Evolutionary conservation across 768 basidiomycete genomes (phyloP).

Genomic region (Cystofilobasidium macerans): DNA sequence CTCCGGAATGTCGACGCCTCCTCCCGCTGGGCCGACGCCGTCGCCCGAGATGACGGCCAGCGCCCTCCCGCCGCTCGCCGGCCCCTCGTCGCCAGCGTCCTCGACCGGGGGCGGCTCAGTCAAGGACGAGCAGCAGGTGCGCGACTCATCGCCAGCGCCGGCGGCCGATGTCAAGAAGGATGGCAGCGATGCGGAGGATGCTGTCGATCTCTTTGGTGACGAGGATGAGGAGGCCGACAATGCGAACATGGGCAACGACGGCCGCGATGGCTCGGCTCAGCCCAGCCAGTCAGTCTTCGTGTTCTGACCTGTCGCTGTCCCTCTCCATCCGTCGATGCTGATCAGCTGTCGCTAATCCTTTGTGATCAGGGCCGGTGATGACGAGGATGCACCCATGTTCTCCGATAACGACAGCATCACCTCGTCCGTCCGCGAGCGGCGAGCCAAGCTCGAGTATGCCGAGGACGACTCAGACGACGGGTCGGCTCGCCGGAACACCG

Average conservation of each 20-base stretch:
- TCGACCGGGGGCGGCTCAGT: not conserved
- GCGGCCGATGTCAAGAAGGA: not conserved
- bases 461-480: constrained; percentile 62
- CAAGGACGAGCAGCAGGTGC: not conserved
- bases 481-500: constrained; percentile 44
- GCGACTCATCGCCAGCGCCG: not conserved
- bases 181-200: constrained; percentile 1
- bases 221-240: constrained; percentile 9
- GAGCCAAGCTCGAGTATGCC: constrained; percentile 36
- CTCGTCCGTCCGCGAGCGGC: constrained; percentile 23
- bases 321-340: not conserved
- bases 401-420: constrained; percentile 43
- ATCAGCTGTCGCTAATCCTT: not conserved
- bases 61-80: not conserved
- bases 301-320: not conserved
- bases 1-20: not conserved
- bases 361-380: not conserved
- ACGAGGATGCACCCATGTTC: not conserved
- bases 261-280: not conserved
- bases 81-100: not conserved
- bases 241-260: not conserved
- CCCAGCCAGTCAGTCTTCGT: not conserved
- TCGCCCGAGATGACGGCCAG: not conserved
- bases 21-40: not conserved
- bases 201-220: constrained; percentile 18